Conservation (phyloP, 1,139 yeast species). For the Lodderomyces oxycetoniae region DNA sequence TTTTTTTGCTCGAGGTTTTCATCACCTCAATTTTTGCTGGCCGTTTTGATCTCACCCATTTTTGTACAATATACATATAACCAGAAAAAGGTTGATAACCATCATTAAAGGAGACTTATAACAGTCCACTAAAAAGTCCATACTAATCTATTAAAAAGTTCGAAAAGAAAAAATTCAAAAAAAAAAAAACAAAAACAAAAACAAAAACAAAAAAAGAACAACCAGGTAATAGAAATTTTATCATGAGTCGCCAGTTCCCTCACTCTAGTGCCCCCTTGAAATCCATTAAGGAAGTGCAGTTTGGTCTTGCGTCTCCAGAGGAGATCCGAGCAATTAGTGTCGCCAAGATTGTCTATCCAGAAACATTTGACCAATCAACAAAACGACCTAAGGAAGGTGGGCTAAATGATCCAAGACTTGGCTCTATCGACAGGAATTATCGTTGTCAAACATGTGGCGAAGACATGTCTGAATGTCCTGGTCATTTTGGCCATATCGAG, state of each 20-base stretch:
- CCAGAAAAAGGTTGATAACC: no score
- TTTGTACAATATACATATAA: no score
- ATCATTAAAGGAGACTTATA: no score
- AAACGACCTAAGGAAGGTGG: slow-evolving; percentile 96
- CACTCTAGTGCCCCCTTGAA: slow-evolving; percentile 97
- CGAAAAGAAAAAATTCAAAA: no score
- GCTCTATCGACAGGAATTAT: slow-evolving; percentile 94
- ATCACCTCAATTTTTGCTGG: no score
- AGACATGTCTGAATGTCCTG: slow-evolving; percentile 99
- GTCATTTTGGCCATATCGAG: slow-evolving; percentile 98
- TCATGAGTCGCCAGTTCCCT: slow-evolving; percentile 64
- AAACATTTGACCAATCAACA: slow-evolving; percentile 96
- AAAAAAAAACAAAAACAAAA: slow-evolving; percentile 4
- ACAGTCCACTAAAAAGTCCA: no score
- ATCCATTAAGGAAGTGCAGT: slow-evolving; percentile 95
- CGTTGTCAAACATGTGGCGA: slow-evolving; percentile 99
- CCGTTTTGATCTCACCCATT: no score
- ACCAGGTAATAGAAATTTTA: slow-evolving; percentile 5
- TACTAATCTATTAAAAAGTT: no score
- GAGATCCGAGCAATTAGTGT: slow-evolving; percentile 96
- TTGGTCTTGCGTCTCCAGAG: slow-evolving; percentile 96
- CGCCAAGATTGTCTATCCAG: slow-evolving; percentile 96
- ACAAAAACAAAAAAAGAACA: slow-evolving; percentile 7
- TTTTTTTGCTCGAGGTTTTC: no score
- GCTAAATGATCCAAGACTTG: slow-evolving; percentile 91